phyloP scores from a whole-genome alignment of 441 rosid species.

The Lepidium campestre region DNA sequence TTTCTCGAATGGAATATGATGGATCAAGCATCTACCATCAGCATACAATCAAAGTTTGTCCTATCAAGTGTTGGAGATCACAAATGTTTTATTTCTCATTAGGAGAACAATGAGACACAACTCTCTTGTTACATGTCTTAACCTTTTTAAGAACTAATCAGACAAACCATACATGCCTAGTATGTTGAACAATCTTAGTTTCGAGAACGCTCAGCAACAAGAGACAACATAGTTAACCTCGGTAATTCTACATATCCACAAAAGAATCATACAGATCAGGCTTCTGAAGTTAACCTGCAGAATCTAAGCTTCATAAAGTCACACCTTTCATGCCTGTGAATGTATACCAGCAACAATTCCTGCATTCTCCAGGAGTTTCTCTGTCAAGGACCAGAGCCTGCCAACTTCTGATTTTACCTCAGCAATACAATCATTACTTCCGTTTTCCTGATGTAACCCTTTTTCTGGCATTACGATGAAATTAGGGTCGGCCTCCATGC shows the following conservation, averaged over 20 bases:
- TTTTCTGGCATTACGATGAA: constrained; percentile 8
- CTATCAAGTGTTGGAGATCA: neutral
- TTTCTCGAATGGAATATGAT: neutral
- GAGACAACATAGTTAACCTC: neutral
- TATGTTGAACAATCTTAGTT: neutral
- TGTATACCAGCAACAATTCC: constrained; percentile 35
- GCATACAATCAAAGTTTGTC: neutral
- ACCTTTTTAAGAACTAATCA: neutral
- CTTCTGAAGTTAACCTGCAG: constrained; percentile 11
- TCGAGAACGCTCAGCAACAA: neutral
- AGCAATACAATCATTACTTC: constrained; percentile 30
- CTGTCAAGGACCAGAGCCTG: constrained; percentile 54
- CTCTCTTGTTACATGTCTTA: neutral
- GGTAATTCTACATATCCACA: constrained; percentile 20
- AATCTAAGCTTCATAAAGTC: constrained; percentile 3
- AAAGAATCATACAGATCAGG: constrained; percentile 17
- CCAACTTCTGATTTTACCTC: constrained; percentile 56
- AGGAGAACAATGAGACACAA: neutral
- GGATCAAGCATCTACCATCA: neutral
- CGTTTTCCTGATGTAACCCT: neutral
- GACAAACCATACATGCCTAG: neutral
- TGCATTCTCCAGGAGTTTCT: constrained; percentile 59
- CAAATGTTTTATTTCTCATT: neutral
- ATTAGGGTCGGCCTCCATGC: constrained; percentile 31
- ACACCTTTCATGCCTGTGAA: constrained; percentile 8